Base-by-base conservation (phyloP, 495 filamentous ascomycete genomes). In the Usnea hakonensis region DNA sequence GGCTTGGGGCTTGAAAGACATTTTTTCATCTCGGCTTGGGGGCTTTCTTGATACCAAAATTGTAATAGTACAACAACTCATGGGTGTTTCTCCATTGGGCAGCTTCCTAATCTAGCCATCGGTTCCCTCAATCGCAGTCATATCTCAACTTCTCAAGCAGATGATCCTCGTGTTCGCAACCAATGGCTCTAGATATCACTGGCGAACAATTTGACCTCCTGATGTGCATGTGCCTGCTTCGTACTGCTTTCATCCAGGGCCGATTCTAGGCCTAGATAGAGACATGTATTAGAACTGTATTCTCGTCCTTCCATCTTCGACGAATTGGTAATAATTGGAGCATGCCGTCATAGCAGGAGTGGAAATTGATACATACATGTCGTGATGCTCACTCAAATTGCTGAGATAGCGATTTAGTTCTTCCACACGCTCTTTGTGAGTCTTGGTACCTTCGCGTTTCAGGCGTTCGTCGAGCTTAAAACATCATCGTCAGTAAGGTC, bases 391-490 rank as follows among this genome's bases (percentile, higher is more conserved):
- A 75, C 90, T 95, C 70, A 98, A 75, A 64, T 86, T 86, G 64
- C 88, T 91, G 46, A 98, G 77, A 71, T 96, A 95, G 70, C 90
- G 89, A 72, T 98, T 98, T 64, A 97, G 78, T 73, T 96, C 91
- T 73, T 98, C 91, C 48, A 98, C 94, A 2, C 89, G 86, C 79
- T 98, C 87, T 73, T 97, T 98, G 70, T 98, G 94, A 44, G 91
- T 95, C 81, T 97, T 98, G 67, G 89, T 79, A 30, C 91, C 89
- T 68, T 91, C 90, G 33, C 87, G 81, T 71, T 89, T 84, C 36
- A 95, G 78, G 40, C 91, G 81, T 74, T 98, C 88, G 67, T 70
- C 57, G 44, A 70, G 58, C 71, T n/a, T 68, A 50, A 17, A 50
- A 54, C 38, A 65, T n/a, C 28, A 60, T n/a, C 7, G 16, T 67